Conservation (phyloP, 2,329 filamentous ascomycete species). For the Colletotrichum limetticola region DNA sequence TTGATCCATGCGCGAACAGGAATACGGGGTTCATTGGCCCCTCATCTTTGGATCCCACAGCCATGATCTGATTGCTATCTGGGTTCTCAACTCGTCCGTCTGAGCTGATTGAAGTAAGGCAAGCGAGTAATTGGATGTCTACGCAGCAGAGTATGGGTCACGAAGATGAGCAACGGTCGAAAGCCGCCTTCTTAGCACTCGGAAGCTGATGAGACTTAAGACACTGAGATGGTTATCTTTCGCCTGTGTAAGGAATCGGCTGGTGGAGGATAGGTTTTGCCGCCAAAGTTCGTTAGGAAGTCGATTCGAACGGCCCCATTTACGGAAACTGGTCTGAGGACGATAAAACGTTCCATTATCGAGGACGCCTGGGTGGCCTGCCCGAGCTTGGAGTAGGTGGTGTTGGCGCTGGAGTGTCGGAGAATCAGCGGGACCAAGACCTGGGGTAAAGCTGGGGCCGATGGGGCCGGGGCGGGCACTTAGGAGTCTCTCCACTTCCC, state of each 20-base stretch:
- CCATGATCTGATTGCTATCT: slow-evolving; percentile 8
- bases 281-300: background rate
- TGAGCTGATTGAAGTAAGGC: background rate
- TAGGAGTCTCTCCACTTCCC: slow-evolving; percentile 14
- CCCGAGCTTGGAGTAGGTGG: background rate
- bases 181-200: background rate
- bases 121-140: background rate
- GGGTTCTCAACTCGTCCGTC: background rate
- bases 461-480: slow-evolving; percentile 7
- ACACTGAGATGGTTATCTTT: background rate
- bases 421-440: background rate
- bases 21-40: slow-evolving; percentile 62
- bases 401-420: background rate
- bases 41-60: slow-evolving; percentile 17
- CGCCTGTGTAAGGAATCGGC: background rate
- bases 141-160: background rate
- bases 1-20: slow-evolving; percentile 77
- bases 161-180: background rate
- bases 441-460: slow-evolving; percentile 20
- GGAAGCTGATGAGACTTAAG: background rate
- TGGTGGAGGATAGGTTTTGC: background rate
- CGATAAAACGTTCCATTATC: background rate
- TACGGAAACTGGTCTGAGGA: background rate
- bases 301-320: slow-evolving; percentile 13
- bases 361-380: background rate